Evolutionary conservation across 2,329 filamentous ascomycete genomes (phyloP).

Genomic region (Ophiognomonia clavigignenti-juglandacearum): DNA sequence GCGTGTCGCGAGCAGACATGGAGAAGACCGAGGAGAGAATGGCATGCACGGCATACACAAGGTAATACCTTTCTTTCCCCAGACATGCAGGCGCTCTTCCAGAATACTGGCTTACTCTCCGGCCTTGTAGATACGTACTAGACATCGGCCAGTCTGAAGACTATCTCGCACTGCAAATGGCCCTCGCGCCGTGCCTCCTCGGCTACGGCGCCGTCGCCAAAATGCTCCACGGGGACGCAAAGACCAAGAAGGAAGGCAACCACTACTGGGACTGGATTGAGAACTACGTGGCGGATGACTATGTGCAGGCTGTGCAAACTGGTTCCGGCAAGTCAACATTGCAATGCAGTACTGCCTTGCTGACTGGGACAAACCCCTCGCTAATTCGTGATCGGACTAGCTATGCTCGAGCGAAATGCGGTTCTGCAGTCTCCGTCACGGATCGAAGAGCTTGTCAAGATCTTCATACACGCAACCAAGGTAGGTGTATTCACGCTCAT

Average conservation of each 20-base stretch:
- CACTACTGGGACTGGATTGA: conserved; percentile 87
- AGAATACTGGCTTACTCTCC: no score
- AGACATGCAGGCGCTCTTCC: no score
- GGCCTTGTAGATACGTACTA: conserved; percentile 68
- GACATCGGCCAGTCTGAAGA: conserved; percentile 85
- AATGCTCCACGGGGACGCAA: conserved; percentile 59
- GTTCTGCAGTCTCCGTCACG: conserved; percentile 66
- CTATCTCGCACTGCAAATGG: conserved; percentile 80
- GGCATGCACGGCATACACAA: conserved; percentile 39
- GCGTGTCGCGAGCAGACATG: conserved; percentile 69
- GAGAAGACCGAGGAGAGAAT: conserved; percentile 59
- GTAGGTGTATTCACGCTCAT: conserved; percentile 37
- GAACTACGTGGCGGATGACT: conserved; percentile 81
- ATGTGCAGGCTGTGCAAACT: conserved; percentile 63
- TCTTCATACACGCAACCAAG: conserved; percentile 85
- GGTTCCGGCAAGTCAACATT: conserved; percentile 59
- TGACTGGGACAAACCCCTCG: background rate
- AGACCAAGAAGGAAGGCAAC: conserved; percentile 61
- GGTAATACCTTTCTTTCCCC: conserved; percentile 23
- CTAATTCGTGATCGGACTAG: conserved; percentile 39
- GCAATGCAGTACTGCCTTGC: no score
- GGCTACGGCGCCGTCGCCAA: conserved; percentile 79
- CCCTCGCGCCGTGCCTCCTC: conserved; percentile 81
- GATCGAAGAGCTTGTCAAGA: conserved; percentile 75
- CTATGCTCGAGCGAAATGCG: conserved; percentile 74